These are phyloP conservation scores for Trichoderma hamatum DNA, from an alignment of 2,329 filamentous ascomycete species.

Conservation along the genomic window DNA sequence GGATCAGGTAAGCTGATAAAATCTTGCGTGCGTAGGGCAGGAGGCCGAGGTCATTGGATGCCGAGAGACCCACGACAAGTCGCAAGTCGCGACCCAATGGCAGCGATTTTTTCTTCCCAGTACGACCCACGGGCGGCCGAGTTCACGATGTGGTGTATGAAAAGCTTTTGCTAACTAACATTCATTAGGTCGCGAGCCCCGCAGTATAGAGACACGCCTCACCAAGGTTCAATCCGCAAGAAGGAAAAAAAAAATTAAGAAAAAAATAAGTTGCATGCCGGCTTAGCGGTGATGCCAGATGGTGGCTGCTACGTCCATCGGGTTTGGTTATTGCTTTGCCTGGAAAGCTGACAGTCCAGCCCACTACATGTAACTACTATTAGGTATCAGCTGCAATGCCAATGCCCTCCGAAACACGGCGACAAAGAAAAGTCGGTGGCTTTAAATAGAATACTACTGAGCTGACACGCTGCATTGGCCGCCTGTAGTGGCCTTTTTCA, in stretches of 20 bases:
- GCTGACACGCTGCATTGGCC: constrained; percentile 13
- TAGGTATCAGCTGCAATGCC: neutral
- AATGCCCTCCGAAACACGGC: neutral
- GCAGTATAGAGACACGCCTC: constrained; percentile 27
- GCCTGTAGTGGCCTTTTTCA: constrained; percentile 16
- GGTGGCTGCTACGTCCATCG: constrained; percentile 5
- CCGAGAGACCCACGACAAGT: constrained; percentile 26
- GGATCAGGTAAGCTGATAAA: constrained; percentile 26
- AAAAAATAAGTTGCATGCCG: neutral
- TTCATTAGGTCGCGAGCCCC: constrained; percentile 21
- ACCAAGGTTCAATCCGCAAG: neutral
- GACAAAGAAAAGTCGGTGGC: constrained; percentile 18
- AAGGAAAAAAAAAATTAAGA: neutral
- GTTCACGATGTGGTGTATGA: constrained; percentile 27
- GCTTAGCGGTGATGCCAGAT: constrained; percentile 13
- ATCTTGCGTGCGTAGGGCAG: constrained; percentile 22
- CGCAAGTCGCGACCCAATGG: constrained; percentile 22
- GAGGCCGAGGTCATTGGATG: constrained; percentile 25
- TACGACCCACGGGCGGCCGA: constrained; percentile 23
- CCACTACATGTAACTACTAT: too few relatives aligned
- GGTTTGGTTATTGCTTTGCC: neutral
- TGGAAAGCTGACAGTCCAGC: neutral
- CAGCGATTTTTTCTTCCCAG: neutral
- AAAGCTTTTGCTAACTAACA: constrained; percentile 27
- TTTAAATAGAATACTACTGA: constrained; percentile 6